Evolutionary conservation across 441 rosid species (phyloP).

Genomic region (Jatropha multifida): DNA sequence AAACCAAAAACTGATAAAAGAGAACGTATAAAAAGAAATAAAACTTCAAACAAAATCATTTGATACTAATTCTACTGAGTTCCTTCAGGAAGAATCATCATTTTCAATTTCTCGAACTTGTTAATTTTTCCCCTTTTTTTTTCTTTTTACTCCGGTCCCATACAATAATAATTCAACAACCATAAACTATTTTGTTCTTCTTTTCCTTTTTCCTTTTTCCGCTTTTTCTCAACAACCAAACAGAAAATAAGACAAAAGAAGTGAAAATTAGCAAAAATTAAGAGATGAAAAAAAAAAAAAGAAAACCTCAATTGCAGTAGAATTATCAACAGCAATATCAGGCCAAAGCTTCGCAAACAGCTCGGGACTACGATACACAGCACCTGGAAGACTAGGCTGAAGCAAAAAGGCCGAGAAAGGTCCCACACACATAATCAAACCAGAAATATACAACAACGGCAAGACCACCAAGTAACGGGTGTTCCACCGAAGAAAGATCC

Average conservation of each 20-base stretch:
- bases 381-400: slow-evolving; percentile 52
- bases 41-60: not conserved
- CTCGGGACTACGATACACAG: slow-evolving; percentile 76
- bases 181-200: not conserved
- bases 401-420: slow-evolving; percentile 67
- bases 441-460: slow-evolving; percentile 65
- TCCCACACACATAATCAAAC: slow-evolving; percentile 74
- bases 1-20: not conserved
- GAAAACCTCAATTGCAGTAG: slow-evolving; percentile 61
- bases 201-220: not conserved
- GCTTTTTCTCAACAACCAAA: slow-evolving; percentile 17
- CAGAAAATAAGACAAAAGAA: slow-evolving; percentile 8
- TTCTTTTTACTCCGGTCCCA: slow-evolving; percentile 1
- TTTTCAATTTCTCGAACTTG: not conserved
- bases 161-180: not conserved
- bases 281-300: not conserved
- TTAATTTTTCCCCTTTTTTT: no score
- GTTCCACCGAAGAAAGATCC: slow-evolving; percentile 54
- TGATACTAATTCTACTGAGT: not conserved
- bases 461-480: slow-evolving; percentile 57
- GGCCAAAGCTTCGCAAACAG: slow-evolving; percentile 68
- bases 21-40: not conserved
- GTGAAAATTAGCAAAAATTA: slow-evolving; percentile 24
- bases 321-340: slow-evolving; percentile 63
- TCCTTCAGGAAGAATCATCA: not conserved